These are phyloP conservation scores for Persicaria tinctoria DNA, from an alignment of 148 eudicot species.

Conservation along the genomic window DNA sequence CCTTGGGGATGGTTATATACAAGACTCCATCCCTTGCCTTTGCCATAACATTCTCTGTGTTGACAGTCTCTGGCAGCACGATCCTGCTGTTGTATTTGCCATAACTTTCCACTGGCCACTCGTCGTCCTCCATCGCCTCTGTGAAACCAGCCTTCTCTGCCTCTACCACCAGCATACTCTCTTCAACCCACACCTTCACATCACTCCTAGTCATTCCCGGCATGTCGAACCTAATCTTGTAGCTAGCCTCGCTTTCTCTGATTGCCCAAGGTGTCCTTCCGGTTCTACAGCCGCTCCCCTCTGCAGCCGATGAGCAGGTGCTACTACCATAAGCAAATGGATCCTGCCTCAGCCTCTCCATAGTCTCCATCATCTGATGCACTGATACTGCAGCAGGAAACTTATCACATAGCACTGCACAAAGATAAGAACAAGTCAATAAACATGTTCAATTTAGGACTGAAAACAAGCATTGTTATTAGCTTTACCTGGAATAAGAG, in stretches of 20 bases:
- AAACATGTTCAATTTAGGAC: background rate
- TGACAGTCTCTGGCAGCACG: constrained; percentile 45
- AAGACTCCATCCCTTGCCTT: constrained; percentile 52
- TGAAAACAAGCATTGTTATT: background rate
- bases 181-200: constrained; percentile 45
- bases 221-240: constrained; percentile 74
- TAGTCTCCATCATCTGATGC: constrained; percentile 83
- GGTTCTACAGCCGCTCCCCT: constrained; percentile 38
- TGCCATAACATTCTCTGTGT: constrained; percentile 51
- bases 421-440: background rate
- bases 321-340: constrained; percentile 27
- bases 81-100: constrained; percentile 36
- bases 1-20: constrained; percentile 45
- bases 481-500: background rate
- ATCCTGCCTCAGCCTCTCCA: constrained; percentile 58
- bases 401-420: constrained; percentile 61
- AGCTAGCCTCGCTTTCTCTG: constrained; percentile 39
- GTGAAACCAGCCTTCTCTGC: constrained; percentile 28
- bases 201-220: constrained; percentile 52
- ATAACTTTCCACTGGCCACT: constrained; percentile 35
- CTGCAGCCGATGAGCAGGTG: constrained; percentile 19
- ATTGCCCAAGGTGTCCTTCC: constrained; percentile 86
- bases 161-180: constrained; percentile 40
- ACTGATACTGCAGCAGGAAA: constrained; percentile 67
- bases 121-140: constrained; percentile 17